A percentile compares a stretch with the other conserved stretches of the same genome.
Evolutionary conservation across 208 protist genomes (phyloP).

Genomic region (Porcisia deanei): DNA sequence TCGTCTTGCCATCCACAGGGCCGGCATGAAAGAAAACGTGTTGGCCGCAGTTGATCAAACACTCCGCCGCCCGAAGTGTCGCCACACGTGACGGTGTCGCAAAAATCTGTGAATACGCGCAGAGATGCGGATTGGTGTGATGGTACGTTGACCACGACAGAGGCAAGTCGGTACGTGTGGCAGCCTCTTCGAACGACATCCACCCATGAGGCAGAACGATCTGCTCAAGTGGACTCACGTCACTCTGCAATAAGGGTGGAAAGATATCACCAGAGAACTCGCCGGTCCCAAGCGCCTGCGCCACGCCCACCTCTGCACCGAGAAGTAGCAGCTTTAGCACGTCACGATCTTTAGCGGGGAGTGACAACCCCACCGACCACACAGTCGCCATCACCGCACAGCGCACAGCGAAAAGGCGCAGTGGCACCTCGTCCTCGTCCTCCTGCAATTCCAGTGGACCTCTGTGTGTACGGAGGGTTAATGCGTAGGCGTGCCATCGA

Average conservation of each 20-base stretch:
- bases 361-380: constrained; percentile 53
- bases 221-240: constrained; percentile 26
- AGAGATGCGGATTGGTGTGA: constrained; percentile 35
- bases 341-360: constrained; percentile 29
- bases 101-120: constrained; percentile 68
- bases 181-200: constrained; percentile 60
- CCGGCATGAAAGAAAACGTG: constrained; percentile 64
- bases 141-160: constrained; percentile 46
- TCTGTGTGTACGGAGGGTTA: constrained; percentile 25
- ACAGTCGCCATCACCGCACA: constrained; percentile 64
- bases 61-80: constrained; percentile 64
- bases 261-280: constrained; percentile 27
- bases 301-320: constrained; percentile 29
- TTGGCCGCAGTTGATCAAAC: constrained; percentile 76
- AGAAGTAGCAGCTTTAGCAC: constrained; percentile 47
- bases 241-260: constrained; percentile 15
- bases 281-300: constrained; percentile 20
- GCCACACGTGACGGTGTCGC: constrained; percentile 48
- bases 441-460: constrained; percentile 27
- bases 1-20: constrained; percentile 64
- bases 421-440: constrained; percentile 35
- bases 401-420: constrained; percentile 35
- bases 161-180: constrained; percentile 34
- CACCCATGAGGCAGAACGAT: constrained; percentile 55
- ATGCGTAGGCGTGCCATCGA: constrained; percentile 57